These are phyloP conservation scores for Nigrograna mackinnonii DNA, from an alignment of 2,329 filamentous ascomycete genomes.

Conservation along the genomic window DNA sequence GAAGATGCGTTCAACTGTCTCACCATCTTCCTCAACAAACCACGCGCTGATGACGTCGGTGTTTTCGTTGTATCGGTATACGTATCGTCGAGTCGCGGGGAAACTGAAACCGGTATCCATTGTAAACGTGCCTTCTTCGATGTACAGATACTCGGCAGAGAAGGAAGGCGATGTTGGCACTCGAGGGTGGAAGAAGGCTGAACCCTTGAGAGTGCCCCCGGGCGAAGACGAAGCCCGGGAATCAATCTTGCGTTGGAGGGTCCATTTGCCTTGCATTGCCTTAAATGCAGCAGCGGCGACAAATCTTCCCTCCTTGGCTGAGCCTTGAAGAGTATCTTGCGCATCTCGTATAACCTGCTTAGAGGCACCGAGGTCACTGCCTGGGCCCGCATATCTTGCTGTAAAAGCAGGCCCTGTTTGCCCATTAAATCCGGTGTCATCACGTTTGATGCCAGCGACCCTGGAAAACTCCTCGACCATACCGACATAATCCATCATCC, in stretches of 20 bases:
- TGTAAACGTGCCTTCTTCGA: conserved; percentile 68
- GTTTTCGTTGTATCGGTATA: conserved; percentile 70
- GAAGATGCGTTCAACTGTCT: conserved; percentile 71
- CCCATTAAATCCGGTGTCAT: conserved; percentile 40
- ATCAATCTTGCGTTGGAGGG: conserved; percentile 59
- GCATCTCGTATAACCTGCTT: conserved; percentile 52
- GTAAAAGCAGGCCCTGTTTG: conserved; percentile 54
- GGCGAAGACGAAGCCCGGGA: conserved; percentile 62
- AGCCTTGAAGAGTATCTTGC: conserved; percentile 42
- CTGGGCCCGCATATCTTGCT: conserved; percentile 30
- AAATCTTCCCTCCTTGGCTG: conserved; percentile 53
- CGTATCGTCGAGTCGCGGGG: conserved; percentile 66
- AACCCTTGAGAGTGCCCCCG: conserved; percentile 67
- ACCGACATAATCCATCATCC: conserved; percentile 80
- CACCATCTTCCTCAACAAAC: conserved; percentile 73
- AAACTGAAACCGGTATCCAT: conserved; percentile 61
- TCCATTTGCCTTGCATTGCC: conserved; percentile 72
- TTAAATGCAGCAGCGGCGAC: conserved; percentile 70
- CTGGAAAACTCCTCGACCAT: conserved; percentile 72
- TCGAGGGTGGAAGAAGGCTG: conserved; percentile 66
- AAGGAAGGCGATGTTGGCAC: conserved; percentile 52
- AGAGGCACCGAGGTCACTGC: conserved; percentile 44
- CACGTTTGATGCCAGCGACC: conserved; percentile 57
- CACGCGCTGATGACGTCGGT: conserved; percentile 69
- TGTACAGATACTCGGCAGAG: conserved; percentile 64